Conservation (phyloP, 495 filamentous ascomycete species). For the Oleoguttula mirabilis region DNA sequence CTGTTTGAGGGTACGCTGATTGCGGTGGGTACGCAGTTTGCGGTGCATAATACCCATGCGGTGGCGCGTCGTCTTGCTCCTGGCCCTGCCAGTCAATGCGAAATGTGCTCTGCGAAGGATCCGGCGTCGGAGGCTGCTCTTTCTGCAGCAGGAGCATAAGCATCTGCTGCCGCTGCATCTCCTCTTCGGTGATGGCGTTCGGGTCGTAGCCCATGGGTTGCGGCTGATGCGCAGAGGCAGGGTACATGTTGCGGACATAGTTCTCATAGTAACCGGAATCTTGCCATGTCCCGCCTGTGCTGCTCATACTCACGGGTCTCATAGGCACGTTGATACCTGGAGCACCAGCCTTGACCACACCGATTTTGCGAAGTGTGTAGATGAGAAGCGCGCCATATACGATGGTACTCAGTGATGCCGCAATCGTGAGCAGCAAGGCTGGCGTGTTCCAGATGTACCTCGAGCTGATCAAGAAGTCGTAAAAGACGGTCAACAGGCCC, state of each 20-base stretch:
- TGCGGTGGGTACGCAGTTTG: background rate
- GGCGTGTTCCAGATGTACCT: slow-evolving; percentile 22
- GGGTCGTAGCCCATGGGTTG: slow-evolving; percentile 11
- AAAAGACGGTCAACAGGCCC: slow-evolving; percentile 30
- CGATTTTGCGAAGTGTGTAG: slow-evolving; percentile 26
- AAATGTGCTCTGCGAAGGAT: slow-evolving; percentile 24
- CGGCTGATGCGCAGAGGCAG: slow-evolving; percentile 8
- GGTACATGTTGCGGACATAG: slow-evolving; percentile 27
- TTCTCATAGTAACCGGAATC: slow-evolving; percentile 21
- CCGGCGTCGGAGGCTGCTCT: slow-evolving; percentile 18
- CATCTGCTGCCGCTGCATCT: slow-evolving; percentile 31
- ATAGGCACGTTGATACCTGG: slow-evolving; percentile 4
- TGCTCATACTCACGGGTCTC: slow-evolving; percentile 1
- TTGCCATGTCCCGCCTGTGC: slow-evolving; percentile 6
- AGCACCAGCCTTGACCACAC: slow-evolving; percentile 10
- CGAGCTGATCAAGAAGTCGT: slow-evolving; percentile 28
- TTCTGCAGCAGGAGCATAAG: slow-evolving; percentile 25
- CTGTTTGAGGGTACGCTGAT: background rate
- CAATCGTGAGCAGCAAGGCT: slow-evolving; percentile 23
- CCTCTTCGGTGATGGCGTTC: slow-evolving; percentile 25
- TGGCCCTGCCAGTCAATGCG: slow-evolving; percentile 19
- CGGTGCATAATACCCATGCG: slow-evolving; percentile 8
- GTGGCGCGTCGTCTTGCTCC: slow-evolving; percentile 10
- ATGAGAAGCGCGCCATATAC: slow-evolving; percentile 28
- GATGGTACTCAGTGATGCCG: slow-evolving; percentile 22